Conservation (phyloP, 345 rosid species). For the Cochlearia excelsa region DNA sequence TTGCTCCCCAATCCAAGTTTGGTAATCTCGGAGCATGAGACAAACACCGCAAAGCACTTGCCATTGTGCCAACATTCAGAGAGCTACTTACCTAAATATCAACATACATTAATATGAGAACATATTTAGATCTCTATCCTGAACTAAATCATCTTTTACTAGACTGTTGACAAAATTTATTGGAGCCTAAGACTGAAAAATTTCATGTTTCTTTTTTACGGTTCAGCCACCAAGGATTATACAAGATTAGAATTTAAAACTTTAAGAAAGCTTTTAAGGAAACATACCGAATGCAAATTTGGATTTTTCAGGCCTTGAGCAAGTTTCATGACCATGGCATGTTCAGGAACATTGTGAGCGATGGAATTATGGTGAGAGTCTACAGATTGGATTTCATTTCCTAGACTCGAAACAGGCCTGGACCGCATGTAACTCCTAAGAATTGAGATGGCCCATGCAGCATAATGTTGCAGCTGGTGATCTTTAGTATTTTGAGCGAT, state of each 20-base stretch:
- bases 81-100: conserved; percentile 43
- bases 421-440: conserved; percentile 68
- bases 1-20: conserved; percentile 74
- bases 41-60: conserved; percentile 67
- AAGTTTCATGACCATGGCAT: conserved; percentile 66
- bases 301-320: conserved; percentile 55
- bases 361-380: conserved; percentile 37
- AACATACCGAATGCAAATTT: conserved; percentile 49
- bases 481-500: conserved; percentile 72
- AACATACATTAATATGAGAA: conserved; percentile 23
- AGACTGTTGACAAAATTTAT: not conserved
- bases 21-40: conserved; percentile 81
- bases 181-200: not conserved
- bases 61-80: conserved; percentile 38
- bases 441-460: conserved; percentile 84
- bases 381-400: conserved; percentile 34
- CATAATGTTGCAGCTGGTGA: conserved; percentile 63
- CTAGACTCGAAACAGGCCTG: conserved; percentile 37
- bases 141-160: conserved; percentile 12
- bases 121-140: conserved; percentile 4
- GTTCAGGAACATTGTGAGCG: conserved; percentile 59
- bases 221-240: conserved; percentile 8
- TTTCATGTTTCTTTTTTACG: conserved; percentile 2
- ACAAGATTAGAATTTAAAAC: conserved; percentile 10
- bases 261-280: conserved; percentile 16